phyloP scores from a whole-genome alignment of 345 rosid genomes.

The Bruguiera sexangula region DNA sequence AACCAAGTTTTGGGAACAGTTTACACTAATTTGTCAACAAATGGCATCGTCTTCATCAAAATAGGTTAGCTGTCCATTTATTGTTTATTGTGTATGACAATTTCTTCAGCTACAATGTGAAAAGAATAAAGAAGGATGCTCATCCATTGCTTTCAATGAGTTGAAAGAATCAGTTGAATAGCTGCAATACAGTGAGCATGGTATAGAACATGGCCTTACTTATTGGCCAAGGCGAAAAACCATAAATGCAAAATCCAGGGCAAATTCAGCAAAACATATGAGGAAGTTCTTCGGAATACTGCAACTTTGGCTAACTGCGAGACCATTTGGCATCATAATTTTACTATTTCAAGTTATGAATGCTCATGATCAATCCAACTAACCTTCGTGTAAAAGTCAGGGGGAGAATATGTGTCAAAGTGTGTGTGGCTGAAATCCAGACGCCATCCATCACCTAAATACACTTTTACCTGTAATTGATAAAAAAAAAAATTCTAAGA shows the following conservation, averaged over 20 bases:
- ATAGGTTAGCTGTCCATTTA: not conserved
- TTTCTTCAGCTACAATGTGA: not conserved
- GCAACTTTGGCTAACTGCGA: too few species aligned
- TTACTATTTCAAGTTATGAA: not conserved
- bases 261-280: too few species aligned
- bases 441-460: conserved; percentile 73
- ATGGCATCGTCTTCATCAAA: not conserved
- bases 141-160: not conserved
- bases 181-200: not conserved
- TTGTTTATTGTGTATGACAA: not conserved
- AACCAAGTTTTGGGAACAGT: not conserved
- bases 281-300: too few species aligned
- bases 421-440: conserved; percentile 43
- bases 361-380: conserved; percentile 6
- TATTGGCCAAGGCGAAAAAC: not conserved
- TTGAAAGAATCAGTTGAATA: not conserved
- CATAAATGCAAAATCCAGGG: not conserved
- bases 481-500: not conserved
- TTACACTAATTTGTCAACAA: not conserved
- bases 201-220: not conserved
- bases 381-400: conserved; percentile 66
- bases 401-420: conserved; percentile 56
- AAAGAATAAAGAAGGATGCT: not conserved
- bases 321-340: too few species aligned
- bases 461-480: conserved; percentile 47